phyloP scores from a whole-genome alignment of 345 rosid genomes.

The Eucalyptus pauciflora region DNA sequence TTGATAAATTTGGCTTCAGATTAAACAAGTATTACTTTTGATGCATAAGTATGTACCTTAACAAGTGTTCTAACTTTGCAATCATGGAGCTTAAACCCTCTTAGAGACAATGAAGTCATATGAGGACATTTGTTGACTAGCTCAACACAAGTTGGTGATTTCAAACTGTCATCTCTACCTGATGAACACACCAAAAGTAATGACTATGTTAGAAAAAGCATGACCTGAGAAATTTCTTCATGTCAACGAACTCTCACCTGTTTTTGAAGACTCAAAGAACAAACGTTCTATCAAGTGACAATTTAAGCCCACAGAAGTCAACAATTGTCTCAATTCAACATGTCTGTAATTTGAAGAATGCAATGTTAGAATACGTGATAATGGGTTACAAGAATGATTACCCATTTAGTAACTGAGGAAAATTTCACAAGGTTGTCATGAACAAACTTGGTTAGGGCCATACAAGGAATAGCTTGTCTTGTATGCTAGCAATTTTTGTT shows the following conservation, averaged over 20 bases:
- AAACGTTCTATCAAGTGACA: constrained; percentile 66
- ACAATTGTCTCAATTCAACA: constrained; percentile 48
- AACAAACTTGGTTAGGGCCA: background rate
- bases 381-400: background rate
- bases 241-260: constrained; percentile 27
- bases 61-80: constrained; percentile 44
- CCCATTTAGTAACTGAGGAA: background rate
- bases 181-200: constrained; percentile 1
- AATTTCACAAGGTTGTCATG: background rate
- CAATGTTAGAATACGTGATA: background rate
- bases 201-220: background rate
- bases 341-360: constrained; percentile 25
- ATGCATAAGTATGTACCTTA: constrained; percentile 31
- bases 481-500: background rate
- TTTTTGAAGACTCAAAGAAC: constrained; percentile 59
- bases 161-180: constrained; percentile 63
- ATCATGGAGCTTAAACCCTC: constrained; percentile 73
- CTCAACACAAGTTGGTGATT: constrained; percentile 52
- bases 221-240: constrained; percentile 4
- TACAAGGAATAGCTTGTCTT: background rate
- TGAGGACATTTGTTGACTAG: constrained; percentile 65
- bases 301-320: constrained; percentile 43
- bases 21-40: background rate
- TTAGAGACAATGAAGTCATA: constrained; percentile 61
- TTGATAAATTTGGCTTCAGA: background rate